These are phyloP conservation scores for Platismatia glauca DNA, from an alignment of 495 filamentous ascomycete species.

Conservation along the genomic window DNA sequence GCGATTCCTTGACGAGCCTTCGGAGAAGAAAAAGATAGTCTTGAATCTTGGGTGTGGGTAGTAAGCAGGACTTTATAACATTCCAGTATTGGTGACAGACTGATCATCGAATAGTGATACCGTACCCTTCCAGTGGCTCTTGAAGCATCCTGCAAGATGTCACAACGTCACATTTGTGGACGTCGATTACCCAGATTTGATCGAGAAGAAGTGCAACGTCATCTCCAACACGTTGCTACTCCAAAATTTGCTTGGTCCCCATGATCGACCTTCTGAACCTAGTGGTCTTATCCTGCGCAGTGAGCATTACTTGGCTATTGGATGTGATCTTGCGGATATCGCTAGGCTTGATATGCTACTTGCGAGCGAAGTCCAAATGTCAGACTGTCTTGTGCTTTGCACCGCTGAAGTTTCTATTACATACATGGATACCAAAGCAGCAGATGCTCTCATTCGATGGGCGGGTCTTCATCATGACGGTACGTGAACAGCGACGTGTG, in stretches of 20 bases:
- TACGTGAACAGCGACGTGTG: conserved; percentile 25
- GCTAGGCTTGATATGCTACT: conserved; percentile 48
- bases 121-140: conserved; percentile 75
- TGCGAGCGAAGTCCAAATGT: conserved; percentile 42
- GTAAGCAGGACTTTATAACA: conserved; percentile 43
- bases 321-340: conserved; percentile 70
- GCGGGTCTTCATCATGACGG: conserved; percentile 52
- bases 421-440: conserved; percentile 73
- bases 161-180: conserved; percentile 63
- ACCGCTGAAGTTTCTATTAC: conserved; percentile 84
- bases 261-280: conserved; percentile 37
- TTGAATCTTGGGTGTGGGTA: conserved; percentile 88
- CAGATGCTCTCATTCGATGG: conserved; percentile 67
- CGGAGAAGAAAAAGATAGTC: conserved; percentile 59
- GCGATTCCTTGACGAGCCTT: conserved; percentile 54
- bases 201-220: conserved; percentile 60
- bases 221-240: conserved; percentile 55
- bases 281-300: conserved; percentile 50
- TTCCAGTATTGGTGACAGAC: background rate
- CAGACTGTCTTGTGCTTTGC: conserved; percentile 58
- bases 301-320: conserved; percentile 65
- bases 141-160: conserved; percentile 48
- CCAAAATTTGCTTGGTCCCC: conserved; percentile 38
- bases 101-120: conserved; percentile 55
- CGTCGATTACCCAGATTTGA: conserved; percentile 77